These are phyloP conservation scores for Rhizophagus clarus DNA, from an alignment of 192 early-diverging fungal species.

Conservation along the genomic window DNA sequence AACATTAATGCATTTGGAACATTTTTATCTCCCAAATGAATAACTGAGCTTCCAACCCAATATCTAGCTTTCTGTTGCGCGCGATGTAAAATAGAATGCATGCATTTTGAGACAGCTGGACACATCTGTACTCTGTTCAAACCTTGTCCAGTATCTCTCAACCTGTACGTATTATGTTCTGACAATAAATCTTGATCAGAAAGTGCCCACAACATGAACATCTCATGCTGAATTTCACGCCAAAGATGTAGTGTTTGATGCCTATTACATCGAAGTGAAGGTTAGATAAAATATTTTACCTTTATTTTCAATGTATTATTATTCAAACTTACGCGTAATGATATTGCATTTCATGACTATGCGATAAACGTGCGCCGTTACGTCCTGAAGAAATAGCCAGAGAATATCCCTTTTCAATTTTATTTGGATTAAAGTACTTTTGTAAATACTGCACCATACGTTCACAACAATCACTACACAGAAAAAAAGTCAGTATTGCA, in stretches of 20 bases:
- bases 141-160: constrained; percentile 97
- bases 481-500: background rate
- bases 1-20: constrained; percentile 98
- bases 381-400: constrained; percentile 83
- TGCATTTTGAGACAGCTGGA: constrained; percentile 77
- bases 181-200: constrained; percentile 87
- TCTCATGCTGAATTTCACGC: constrained; percentile 95
- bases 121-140: constrained; percentile 92
- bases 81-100: constrained; percentile 88
- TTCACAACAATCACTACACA: constrained; percentile 87
- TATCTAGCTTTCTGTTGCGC: constrained; percentile 80
- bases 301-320: background rate
- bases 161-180: constrained; percentile 73
- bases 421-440: constrained; percentile 66
- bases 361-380: constrained; percentile 86
- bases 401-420: constrained; percentile 62
- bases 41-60: constrained; percentile 95
- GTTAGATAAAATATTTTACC: background rate
- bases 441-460: constrained; percentile 83
- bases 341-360: constrained; percentile 92
- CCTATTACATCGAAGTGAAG: background rate
- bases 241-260: constrained; percentile 93
- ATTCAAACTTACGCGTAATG: constrained; percentile 65
- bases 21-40: constrained; percentile 97
- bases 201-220: constrained; percentile 94